Conservation (phyloP, 345 rosid species). For the Noccaea bulbosa region DNA sequence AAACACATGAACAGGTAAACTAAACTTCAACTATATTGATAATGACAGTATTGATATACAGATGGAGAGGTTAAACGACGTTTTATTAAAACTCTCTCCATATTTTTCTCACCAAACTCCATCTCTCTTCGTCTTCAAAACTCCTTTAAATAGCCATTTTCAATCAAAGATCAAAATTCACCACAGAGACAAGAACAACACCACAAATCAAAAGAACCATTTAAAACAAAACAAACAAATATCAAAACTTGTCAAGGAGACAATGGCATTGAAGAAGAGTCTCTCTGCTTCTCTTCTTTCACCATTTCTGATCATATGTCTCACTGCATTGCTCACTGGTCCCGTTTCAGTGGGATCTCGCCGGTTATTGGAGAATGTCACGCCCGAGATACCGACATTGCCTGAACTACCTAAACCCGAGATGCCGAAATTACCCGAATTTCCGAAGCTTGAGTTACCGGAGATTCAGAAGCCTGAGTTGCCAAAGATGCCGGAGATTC, state of each 20-base stretch:
- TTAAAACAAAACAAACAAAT: background rate
- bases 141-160: conserved; percentile 28
- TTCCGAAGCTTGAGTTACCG: conserved; percentile 25
- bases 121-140: conserved; percentile 17
- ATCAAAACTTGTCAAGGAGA: conserved; percentile 18
- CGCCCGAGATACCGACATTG: conserved; percentile 42
- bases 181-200: conserved; percentile 25
- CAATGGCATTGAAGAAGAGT: conserved; percentile 40
- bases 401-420: conserved; percentile 37
- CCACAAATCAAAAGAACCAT: conserved; percentile 31
- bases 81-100: conserved; percentile 1
- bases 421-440: conserved; percentile 19
- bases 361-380: conserved; percentile 41
- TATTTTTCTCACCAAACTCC: conserved; percentile 43
- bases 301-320: conserved; percentile 34
- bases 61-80: conserved; percentile 44
- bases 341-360: conserved; percentile 39
- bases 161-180: conserved; percentile 25
- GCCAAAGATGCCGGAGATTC: conserved; percentile 27
- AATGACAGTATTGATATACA: conserved; percentile 34
- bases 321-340: conserved; percentile 28
- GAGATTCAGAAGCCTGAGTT: conserved; percentile 22
- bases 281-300: conserved; percentile 28
- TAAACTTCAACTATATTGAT: conserved; percentile 35
- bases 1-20: conserved; percentile 22